Percentiles rank a stretch among this genome's conserved stretches.
Evolutionary conservation across 2,329 filamentous ascomycete genomes (phyloP).

Genomic region (Colletotrichum limetticola): DNA sequence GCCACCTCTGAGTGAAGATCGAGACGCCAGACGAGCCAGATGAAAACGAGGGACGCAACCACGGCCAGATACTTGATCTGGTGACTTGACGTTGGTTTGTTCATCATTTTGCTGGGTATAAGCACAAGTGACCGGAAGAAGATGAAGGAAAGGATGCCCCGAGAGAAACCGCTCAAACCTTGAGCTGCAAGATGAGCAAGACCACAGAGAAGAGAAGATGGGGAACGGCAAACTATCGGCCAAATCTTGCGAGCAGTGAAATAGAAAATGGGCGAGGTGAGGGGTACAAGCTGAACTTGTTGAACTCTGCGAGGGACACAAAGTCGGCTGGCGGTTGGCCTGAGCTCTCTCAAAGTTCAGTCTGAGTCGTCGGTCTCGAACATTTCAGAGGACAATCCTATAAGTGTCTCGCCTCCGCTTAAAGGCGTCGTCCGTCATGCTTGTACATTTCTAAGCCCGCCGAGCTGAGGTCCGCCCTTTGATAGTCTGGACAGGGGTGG

Average conservation of each 20-base stretch:
- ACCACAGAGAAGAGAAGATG: background rate
- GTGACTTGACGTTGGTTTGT: background rate
- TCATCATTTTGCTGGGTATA: background rate
- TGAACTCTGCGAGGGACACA: background rate
- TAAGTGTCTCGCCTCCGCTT: background rate
- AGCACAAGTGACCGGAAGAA: background rate
- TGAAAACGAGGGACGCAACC: constrained; percentile 21
- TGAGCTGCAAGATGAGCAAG: background rate
- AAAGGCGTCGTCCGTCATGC: background rate
- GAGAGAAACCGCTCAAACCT: background rate
- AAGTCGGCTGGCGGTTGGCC: background rate
- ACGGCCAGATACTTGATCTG: constrained; percentile 27
- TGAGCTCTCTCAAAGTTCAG: background rate
- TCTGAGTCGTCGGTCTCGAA: background rate
- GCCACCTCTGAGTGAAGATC: constrained; percentile 5
- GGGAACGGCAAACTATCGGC: background rate
- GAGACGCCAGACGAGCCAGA: constrained; percentile 28
- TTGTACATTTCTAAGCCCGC: background rate
- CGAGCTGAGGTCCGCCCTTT: background rate
- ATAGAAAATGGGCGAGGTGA: background rate
- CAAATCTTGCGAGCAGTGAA: background rate
- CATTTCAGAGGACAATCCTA: background rate
- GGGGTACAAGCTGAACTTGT: background rate
- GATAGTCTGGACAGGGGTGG: background rate
- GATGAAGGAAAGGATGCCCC: background rate